Percentiles rank a stretch among this genome's conserved stretches.
Evolutionary conservation across 2,329 filamentous ascomycete genomes (phyloP).

Genomic region (Penicillium sclerotiorum): DNA sequence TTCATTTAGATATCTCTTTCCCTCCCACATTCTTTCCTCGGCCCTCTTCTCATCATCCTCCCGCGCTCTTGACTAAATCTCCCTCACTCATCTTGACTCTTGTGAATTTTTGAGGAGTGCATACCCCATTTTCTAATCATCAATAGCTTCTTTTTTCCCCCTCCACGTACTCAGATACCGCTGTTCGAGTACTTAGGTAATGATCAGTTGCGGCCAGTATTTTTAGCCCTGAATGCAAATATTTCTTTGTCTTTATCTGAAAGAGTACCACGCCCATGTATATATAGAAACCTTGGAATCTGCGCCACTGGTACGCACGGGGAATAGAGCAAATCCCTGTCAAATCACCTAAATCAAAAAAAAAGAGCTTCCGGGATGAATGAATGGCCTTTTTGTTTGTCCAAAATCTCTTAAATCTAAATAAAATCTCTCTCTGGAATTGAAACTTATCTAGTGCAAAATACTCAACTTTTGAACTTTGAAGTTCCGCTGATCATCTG

Average conservation of each 20-base stretch:
- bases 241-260: slow-evolving; percentile 14
- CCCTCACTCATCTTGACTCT: slow-evolving; percentile 6
- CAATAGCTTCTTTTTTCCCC: slow-evolving; percentile 16
- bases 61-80: neutral
- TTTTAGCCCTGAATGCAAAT: slow-evolving; percentile 33
- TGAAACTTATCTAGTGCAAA: too few relatives aligned
- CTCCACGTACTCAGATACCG: slow-evolving; percentile 26
- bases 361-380: too few relatives aligned
- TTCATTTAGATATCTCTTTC: slow-evolving; percentile 11
- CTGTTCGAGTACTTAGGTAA: slow-evolving; percentile 23
- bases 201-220: slow-evolving; percentile 23
- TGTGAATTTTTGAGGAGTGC: slow-evolving; percentile 16
- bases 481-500: neutral
- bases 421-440: too few relatives aligned
- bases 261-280: neutral
- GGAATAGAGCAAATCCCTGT: too few relatives aligned
- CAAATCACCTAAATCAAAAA: too few relatives aligned
- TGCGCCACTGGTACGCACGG: too few relatives aligned
- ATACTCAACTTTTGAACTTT: too few relatives aligned
- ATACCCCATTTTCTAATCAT: slow-evolving; percentile 29
- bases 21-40: slow-evolving; percentile 11
- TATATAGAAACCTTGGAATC: too few relatives aligned
- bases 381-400: too few relatives aligned
- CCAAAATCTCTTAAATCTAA: too few relatives aligned
- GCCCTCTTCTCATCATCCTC: slow-evolving; percentile 3